phyloP scores from a whole-genome alignment of 2,329 filamentous ascomycete species.

The Leptographium lundbergii region DNA sequence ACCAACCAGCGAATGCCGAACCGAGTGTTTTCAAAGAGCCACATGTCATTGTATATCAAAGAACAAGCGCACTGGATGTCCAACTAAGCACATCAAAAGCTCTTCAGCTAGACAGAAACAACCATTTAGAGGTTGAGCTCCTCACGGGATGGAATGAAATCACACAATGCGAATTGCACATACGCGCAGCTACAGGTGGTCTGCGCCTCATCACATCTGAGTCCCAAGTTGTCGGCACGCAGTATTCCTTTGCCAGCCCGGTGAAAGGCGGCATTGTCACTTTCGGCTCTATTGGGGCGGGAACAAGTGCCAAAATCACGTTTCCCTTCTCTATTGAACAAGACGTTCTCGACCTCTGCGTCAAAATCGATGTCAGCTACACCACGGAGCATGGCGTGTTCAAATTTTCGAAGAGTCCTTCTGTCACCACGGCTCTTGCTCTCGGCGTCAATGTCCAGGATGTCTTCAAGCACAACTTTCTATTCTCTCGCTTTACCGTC shows the following conservation, averaged over 20 bases:
- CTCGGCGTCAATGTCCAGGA: constrained; percentile 96
- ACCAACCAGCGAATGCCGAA: constrained; percentile 8
- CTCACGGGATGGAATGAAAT: constrained; percentile 63
- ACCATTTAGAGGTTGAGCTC: constrained; percentile 63
- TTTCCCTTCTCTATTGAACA: constrained; percentile 80
- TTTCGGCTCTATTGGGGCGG: constrained; percentile 32
- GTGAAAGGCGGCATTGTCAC: constrained; percentile 41
- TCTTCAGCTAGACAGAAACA: constrained; percentile 69
- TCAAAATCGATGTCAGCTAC: constrained; percentile 68
- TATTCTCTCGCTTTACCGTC: constrained; percentile 87
- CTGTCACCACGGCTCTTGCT: constrained; percentile 61
- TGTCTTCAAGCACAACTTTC: constrained; percentile 68
- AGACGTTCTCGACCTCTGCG: constrained; percentile 54
- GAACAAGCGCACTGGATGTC: constrained; percentile 54
- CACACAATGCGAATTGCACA: constrained; percentile 42
- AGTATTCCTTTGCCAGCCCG: constrained; percentile 27
- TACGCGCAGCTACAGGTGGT: constrained; percentile 53
- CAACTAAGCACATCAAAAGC: constrained; percentile 52
- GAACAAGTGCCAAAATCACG: constrained; percentile 42
- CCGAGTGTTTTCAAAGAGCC: constrained; percentile 43
- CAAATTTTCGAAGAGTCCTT: constrained; percentile 47
- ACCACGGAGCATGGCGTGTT: constrained; percentile 54
- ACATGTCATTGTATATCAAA: constrained; percentile 62
- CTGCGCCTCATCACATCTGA: constrained; percentile 51
- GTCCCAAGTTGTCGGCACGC: constrained; percentile 33